Evolutionary conservation across 2,329 filamentous ascomycete genomes (phyloP).

Genomic region (Pyricularia pennisetigena): DNA sequence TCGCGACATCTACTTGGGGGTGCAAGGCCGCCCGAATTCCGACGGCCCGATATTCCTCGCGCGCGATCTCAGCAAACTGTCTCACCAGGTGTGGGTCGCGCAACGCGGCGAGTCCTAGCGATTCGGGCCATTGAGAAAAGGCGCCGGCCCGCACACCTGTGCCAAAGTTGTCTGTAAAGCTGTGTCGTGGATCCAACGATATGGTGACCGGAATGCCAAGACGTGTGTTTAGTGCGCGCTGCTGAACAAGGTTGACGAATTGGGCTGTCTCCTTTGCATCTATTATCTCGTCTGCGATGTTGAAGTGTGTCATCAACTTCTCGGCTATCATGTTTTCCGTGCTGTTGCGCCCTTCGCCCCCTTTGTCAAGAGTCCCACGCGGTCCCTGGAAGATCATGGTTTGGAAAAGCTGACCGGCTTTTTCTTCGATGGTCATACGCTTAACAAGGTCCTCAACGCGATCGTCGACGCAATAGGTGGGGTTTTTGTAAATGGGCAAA

Average conservation of each 20-base stretch:
- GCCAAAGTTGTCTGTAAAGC: not conserved
- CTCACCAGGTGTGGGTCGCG: not conserved
- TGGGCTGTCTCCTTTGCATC: slow-evolving; percentile 23
- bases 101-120: not conserved
- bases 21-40: not conserved
- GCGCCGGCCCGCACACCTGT: not conserved
- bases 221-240: slow-evolving; percentile 19
- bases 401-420: not conserved
- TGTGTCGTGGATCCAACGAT: not conserved
- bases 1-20: not conserved
- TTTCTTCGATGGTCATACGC: not conserved
- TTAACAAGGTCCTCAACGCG: not conserved
- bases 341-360: not conserved
- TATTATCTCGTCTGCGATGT: slow-evolving; percentile 8
- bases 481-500: not conserved
- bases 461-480: not conserved
- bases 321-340: not conserved
- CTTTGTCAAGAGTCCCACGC: not conserved
- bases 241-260: slow-evolving; percentile 32
- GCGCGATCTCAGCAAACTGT: not conserved
- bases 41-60: not conserved
- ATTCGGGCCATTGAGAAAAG: not conserved
- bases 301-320: slow-evolving; percentile 10
- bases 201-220: not conserved
- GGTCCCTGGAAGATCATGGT: not conserved